phyloP scores from a whole-genome alignment of 2,329 filamentous ascomycete species.

The Pseudocercospora vitis region DNA sequence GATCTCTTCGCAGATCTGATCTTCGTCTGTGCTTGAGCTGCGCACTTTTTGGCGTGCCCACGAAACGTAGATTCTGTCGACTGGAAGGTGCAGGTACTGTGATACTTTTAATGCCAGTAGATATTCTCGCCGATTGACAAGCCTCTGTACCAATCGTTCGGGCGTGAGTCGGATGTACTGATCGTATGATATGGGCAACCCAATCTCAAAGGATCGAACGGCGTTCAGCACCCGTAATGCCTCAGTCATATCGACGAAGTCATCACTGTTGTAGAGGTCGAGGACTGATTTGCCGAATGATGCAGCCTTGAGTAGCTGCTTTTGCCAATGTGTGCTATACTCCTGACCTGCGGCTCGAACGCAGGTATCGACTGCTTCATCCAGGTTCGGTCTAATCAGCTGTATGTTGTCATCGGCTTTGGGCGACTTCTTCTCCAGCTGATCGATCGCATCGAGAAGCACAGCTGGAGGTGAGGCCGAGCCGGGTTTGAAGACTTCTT shows the following conservation, averaged over 20 bases:
- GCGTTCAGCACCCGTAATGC: constrained; percentile 89
- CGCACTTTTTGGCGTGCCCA: constrained; percentile 97
- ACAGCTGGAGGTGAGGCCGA: constrained; percentile 88
- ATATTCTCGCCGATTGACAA: constrained; percentile 89
- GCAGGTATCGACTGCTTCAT: constrained; percentile 90
- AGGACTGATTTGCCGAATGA: constrained; percentile 97
- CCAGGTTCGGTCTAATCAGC: constrained; percentile 80
- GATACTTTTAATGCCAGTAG: constrained; percentile 85
- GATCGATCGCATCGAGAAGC: constrained; percentile 86
- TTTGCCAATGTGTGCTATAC: constrained; percentile 88
- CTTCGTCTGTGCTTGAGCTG: constrained; percentile 79
- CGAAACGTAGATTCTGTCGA: constrained; percentile 89
- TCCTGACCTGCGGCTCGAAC: constrained; percentile 92
- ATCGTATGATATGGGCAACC: constrained; percentile 86
- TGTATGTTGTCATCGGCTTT: constrained; percentile 98
- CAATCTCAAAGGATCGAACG: constrained; percentile 85
- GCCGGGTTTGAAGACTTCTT: constrained; percentile 85
- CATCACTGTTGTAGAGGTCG: constrained; percentile 95
- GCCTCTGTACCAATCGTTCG: constrained; percentile 78
- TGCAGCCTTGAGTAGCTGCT: constrained; percentile 89
- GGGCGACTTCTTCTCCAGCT: constrained; percentile 88
- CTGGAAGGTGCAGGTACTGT: constrained; percentile 79
- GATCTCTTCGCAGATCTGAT: constrained; percentile 79
- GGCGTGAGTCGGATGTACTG: constrained; percentile 90
- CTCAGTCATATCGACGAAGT: constrained; percentile 98